Evolutionary conservation across 139 green algal species (phyloP).

Genomic region (Astrephomene gubernaculifera): DNA sequence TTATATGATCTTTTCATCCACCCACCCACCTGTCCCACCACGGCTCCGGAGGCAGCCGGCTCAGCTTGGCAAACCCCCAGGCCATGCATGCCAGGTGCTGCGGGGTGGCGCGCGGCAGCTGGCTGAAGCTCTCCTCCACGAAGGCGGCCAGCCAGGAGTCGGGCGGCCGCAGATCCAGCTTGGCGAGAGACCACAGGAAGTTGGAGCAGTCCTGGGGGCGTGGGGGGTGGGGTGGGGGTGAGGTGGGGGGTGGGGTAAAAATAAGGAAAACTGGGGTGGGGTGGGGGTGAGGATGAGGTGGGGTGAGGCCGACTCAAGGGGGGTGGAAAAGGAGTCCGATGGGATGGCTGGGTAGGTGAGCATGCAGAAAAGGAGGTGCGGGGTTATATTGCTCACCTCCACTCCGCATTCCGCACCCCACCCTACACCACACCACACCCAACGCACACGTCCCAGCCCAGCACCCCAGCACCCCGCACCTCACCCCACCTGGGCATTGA

Average conservation of each 20-base stretch:
- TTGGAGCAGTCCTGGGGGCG: slow-evolving; percentile 51
- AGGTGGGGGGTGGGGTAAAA: background rate
- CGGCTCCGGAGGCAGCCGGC: slow-evolving; percentile 17
- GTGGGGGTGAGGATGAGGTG: too few species aligned
- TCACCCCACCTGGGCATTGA: slow-evolving; percentile 42
- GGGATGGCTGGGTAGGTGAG: too few species aligned
- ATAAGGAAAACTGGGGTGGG: too few species aligned
- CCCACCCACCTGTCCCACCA: slow-evolving; percentile 42
- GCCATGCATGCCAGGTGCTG: slow-evolving; percentile 47
- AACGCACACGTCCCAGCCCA: background rate
- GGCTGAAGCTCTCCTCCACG: slow-evolving; percentile 46
- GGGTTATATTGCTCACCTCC: too few species aligned
- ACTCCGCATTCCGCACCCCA: too few species aligned
- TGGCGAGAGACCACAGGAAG: slow-evolving; percentile 49
- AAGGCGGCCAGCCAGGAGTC: slow-evolving; percentile 54
- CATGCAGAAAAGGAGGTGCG: too few species aligned
- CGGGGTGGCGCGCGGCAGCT: slow-evolving; percentile 41
- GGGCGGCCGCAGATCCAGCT: slow-evolving; percentile 39
- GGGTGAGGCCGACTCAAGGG: too few species aligned
- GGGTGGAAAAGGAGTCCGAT: too few species aligned
- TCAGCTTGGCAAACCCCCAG: slow-evolving; percentile 49
- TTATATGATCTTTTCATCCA: too few species aligned
- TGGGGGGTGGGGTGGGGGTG: background rate
- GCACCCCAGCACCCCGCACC: background rate
- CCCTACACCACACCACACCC: background rate